phyloP scores from a whole-genome alignment of 306 rosid species.

The Oemleria cerasiformis region DNA sequence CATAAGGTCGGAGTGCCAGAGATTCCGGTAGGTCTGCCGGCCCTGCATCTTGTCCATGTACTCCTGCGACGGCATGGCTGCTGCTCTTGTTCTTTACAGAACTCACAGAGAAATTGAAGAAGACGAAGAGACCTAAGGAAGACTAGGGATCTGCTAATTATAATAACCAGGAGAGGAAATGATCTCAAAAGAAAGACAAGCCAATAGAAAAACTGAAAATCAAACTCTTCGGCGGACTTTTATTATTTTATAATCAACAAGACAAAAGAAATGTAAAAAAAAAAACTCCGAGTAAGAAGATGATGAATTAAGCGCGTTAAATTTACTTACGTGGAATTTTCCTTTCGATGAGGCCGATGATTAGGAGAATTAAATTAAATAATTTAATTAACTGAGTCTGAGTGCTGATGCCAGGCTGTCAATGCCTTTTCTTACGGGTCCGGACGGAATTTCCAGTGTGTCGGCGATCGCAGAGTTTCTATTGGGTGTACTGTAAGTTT shows the following conservation, averaged over 20 bases:
- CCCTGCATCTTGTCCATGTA: slow-evolving; percentile 75
- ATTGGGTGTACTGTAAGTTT: no score
- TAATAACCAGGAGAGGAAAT: not conserved
- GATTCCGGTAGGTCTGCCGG: slow-evolving; percentile 73
- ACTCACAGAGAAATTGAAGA: not conserved
- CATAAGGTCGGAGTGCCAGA: slow-evolving; percentile 80
- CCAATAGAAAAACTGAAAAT: not conserved
- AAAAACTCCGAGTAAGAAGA: not conserved
- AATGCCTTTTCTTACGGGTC: not conserved
- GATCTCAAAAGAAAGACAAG: not conserved
- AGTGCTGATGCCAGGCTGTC: not conserved
- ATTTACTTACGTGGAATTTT: not conserved
- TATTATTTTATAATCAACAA: not conserved
- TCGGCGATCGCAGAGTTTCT: no score
- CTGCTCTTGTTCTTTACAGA: not conserved
- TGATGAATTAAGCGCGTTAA: not conserved
- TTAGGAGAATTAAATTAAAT: not conserved
- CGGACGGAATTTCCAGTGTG: not conserved
- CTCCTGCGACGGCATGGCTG: slow-evolving; percentile 59
- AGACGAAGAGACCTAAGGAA: not conserved
- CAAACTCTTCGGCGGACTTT: not conserved
- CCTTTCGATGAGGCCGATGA: not conserved
- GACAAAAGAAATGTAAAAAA: no score
- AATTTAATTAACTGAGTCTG: not conserved
- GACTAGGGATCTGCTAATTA: no score